Conservation (phyloP, 768 basidiomycete genomes). For the Pisolithus sp. region DNA sequence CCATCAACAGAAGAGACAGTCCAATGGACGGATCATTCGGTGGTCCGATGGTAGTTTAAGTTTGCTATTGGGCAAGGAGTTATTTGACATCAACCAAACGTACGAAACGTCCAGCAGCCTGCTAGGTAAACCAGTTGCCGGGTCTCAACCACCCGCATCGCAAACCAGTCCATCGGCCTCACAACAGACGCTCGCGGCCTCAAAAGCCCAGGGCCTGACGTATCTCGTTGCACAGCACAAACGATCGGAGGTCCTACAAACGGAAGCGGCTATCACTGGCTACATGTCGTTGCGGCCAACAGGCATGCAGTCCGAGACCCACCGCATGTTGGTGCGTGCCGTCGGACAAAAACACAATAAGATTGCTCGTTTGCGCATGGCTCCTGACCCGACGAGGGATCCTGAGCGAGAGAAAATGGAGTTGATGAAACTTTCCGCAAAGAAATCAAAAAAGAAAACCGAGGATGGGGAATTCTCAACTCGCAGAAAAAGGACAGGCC, state of each 20-base stretch:
- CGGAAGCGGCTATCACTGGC: conserved; percentile 78
- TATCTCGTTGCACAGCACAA: conserved; percentile 90
- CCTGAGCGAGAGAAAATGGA: conserved; percentile 71
- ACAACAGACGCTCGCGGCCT: conserved; percentile 25
- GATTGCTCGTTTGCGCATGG: conserved; percentile 71
- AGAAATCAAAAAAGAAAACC: conserved; percentile 54
- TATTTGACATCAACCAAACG: conserved; percentile 83
- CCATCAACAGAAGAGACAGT: conserved; percentile 63
- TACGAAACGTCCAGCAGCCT: conserved; percentile 70
- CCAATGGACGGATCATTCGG: conserved; percentile 84
- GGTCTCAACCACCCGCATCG: conserved; percentile 35
- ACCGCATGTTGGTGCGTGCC: conserved; percentile 80
- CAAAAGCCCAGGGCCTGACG: conserved; percentile 68
- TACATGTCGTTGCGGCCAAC: conserved; percentile 81
- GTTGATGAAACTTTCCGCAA: conserved; percentile 54
- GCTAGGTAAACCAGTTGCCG: conserved; percentile 52
- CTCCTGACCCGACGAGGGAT: conserved; percentile 69
- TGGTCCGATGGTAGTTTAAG: conserved; percentile 96
- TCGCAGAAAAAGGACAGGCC: conserved; percentile 42
- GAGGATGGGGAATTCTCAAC: conserved; percentile 45
- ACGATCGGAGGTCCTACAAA: conserved; percentile 77
- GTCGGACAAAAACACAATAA: conserved; percentile 84
- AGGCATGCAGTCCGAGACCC: conserved; percentile 85
- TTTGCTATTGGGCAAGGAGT: conserved; percentile 85
- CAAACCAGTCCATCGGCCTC: conserved; percentile 37